Base-by-base conservation (phyloP, 2,329 filamentous ascomycete genomes). In the Biscogniauxia marginata region DNA sequence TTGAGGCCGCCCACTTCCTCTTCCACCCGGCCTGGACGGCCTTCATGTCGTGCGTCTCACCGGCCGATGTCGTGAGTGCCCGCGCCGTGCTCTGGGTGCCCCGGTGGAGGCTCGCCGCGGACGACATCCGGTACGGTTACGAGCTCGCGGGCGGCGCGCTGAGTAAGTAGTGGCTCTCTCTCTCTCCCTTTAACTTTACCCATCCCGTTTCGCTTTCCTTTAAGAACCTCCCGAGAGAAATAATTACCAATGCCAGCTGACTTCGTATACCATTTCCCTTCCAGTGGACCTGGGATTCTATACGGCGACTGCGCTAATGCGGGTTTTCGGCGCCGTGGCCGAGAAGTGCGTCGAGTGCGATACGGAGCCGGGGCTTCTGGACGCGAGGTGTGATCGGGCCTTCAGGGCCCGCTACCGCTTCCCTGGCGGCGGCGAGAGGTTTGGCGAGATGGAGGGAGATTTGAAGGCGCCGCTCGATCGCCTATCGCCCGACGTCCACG, bases 1-100 rank as follows among this genome's bases (percentile, higher is more conserved):
- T 84, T 3, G 82, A 85, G 67, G 81, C 81, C 3, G 77, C 79
- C 55, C 81, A 84, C 62, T 73, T 74, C 56, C 70, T 74, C 22
- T 84, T 84, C 63, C 76, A 81, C 57, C 81, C 81, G 0, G 71
- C 74, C 1, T 80, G 75, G 72, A 67, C 73, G 20, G 64, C 62
- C 2, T 81, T 82, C 63, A 56, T 77, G 53, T 56, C 67, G 1
- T 55, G 74, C 4, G 56, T 82, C 6, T 71, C 75, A 52, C 70
- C 66, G 6, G 64, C 66, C 4, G 73, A 72, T 43, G 71, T 81
- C 3, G 69, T 62, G 8, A 69, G 71, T 20, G 75, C 72, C 19
- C 55, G 67, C 11, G 62, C 72, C 9, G 55, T 53, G 13, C 59
- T 70, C n/a, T 64, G 54, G 46, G 49, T 75, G 0, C 74, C 74